Percentiles rank a stretch among this genome's conserved stretches.
These are phyloP conservation scores for Groenewaldozyma salmanticensis DNA, from an alignment of 805 yeast genomes.

Conservation along the genomic window DNA sequence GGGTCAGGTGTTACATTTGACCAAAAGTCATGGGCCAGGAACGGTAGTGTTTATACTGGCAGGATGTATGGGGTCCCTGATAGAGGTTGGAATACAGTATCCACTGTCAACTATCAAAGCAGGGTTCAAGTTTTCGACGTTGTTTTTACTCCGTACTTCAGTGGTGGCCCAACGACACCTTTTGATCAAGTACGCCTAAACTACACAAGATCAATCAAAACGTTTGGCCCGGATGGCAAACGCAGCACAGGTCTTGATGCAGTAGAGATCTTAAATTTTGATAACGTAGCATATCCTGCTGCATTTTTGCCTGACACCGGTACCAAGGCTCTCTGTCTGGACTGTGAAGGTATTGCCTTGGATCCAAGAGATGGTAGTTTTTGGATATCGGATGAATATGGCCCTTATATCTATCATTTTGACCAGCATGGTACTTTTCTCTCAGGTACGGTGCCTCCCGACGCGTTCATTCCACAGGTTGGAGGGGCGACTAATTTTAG, in stretches of 20 bases:
- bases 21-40: constrained; percentile 6
- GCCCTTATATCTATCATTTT: constrained; percentile 14
- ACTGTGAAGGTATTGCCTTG: constrained; percentile 12
- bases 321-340: constrained; percentile 6
- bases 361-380: constrained; percentile 8
- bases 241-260: constrained; percentile 13
- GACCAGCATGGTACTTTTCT: constrained; percentile 4
- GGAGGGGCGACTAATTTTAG: constrained; percentile 11
- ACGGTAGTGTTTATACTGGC: constrained; percentile 10
- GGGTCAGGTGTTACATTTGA: constrained; percentile 14
- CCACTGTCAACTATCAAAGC: constrained; percentile 11
- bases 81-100: constrained; percentile 15
- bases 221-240: constrained; percentile 11
- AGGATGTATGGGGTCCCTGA: constrained; percentile 13
- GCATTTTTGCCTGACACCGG: constrained; percentile 5
- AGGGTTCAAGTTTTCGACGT: constrained; percentile 9
- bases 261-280: constrained; percentile 4
- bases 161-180: not conserved
- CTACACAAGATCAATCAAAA: constrained; percentile 5
- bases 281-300: constrained; percentile 12
- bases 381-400: constrained; percentile 14
- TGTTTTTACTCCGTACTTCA: constrained; percentile 9
- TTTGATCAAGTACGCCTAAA: constrained; percentile 6
- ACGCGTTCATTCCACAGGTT: constrained; percentile 11
- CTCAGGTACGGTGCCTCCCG: constrained; percentile 11